phyloP scores from a whole-genome alignment of 1,284 basidiomycete genomes.

The Ustilago cynodontis region DNA sequence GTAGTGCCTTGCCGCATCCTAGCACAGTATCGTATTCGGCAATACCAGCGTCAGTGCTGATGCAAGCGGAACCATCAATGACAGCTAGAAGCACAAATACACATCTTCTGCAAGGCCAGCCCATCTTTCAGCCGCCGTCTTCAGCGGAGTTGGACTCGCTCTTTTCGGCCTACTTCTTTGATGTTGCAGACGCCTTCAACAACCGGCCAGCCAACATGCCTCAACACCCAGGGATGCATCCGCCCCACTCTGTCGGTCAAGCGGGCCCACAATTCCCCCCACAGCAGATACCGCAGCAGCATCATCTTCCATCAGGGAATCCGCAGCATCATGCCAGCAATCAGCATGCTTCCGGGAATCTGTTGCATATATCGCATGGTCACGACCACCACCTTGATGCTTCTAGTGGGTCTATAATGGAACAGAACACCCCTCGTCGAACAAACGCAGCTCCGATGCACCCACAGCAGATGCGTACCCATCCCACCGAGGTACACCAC shows the following conservation, averaged over 20 bases:
- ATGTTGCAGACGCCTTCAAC: constrained; percentile 39
- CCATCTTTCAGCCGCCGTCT: constrained; percentile 47
- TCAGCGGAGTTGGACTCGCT: constrained; percentile 54
- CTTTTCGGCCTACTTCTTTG: constrained; percentile 54
- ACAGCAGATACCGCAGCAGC: constrained; percentile 7
- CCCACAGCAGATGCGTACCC: neutral
- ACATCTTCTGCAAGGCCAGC: constrained; percentile 35
- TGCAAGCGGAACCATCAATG: constrained; percentile 6
- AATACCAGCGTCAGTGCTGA: constrained; percentile 5
- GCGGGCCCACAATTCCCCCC: neutral
- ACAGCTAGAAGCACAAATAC: constrained; percentile 15
- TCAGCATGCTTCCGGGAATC: neutral
- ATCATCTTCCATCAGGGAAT: neutral
- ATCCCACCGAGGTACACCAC: neutral
- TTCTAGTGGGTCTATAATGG: neutral
- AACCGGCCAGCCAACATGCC: constrained; percentile 3
- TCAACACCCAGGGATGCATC: constrained; percentile 9
- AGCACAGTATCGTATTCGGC: neutral
- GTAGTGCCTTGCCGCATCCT: constrained; percentile 12
- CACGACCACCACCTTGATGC: neutral
- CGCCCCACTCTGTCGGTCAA: constrained; percentile 1
- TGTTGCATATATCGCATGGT: constrained; percentile 2
- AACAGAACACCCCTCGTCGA: neutral
- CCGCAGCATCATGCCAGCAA: neutral
- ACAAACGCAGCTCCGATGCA: neutral